Conservation (phyloP, 2,329 filamentous ascomycete species). For the Cladophialophora yegresii region DNA sequence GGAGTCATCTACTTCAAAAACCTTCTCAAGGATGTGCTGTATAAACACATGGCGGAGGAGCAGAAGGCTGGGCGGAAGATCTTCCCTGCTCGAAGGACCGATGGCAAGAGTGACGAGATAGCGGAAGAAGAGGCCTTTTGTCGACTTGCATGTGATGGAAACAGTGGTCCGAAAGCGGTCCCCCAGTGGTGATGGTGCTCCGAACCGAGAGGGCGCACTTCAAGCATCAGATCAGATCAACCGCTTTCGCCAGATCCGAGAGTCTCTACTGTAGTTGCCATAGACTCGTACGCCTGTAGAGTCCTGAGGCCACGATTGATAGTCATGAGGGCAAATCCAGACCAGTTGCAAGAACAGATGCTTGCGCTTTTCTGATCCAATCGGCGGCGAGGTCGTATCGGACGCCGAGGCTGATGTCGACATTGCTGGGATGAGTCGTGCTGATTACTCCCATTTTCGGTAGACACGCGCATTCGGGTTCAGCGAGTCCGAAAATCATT, state of each 20-base stretch:
- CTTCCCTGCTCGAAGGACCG: conserved; percentile 36
- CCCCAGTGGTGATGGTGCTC: conserved; percentile 1
- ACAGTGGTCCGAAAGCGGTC: background rate
- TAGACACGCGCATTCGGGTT: conserved; percentile 15
- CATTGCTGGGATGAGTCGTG: background rate
- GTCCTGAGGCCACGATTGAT: background rate
- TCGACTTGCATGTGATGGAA: conserved; percentile 16
- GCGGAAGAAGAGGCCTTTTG: conserved; percentile 26
- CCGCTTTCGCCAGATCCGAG: background rate
- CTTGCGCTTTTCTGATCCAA: background rate
- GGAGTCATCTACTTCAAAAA: conserved; percentile 58
- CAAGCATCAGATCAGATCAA: background rate
- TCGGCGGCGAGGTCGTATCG: background rate
- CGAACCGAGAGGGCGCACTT: background rate
- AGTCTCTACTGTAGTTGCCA: background rate
- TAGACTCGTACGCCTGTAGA: background rate
- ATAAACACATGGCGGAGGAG: conserved; percentile 48
- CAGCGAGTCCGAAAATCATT: conserved; percentile 14
- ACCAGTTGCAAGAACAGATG: background rate
- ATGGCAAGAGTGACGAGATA: conserved; percentile 3
- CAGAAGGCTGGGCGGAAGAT: conserved; percentile 40
- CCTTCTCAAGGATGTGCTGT: conserved; percentile 52
- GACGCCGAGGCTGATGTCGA: conserved; percentile 14
- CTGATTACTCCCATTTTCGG: conserved; percentile 14
- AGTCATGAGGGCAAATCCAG: background rate